Conservation (phyloP, 306 rosid genomes). For the Prunus mume region DNA sequence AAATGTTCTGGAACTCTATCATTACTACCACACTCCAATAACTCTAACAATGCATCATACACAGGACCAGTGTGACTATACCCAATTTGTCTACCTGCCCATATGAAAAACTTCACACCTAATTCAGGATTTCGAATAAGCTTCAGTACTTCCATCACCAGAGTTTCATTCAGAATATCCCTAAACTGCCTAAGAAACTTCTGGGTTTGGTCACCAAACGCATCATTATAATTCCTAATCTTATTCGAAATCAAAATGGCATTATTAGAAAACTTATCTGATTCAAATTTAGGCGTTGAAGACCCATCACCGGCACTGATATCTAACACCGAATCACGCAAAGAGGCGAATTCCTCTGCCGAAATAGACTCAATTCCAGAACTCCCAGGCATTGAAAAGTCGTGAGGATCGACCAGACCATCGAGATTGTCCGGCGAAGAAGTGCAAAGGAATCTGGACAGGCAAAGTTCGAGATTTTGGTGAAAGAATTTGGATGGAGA, state of each 20-base stretch:
- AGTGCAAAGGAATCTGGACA: constrained; percentile 22
- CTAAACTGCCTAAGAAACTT: constrained; percentile 62
- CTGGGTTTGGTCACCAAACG: constrained; percentile 43
- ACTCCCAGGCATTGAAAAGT: constrained; percentile 15
- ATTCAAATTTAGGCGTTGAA: constrained; percentile 11
- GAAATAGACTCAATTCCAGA: constrained; percentile 29
- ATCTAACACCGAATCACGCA: constrained; percentile 47
- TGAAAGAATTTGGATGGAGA: neutral
- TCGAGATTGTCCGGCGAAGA: constrained; percentile 42
- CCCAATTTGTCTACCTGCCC: constrained; percentile 82
- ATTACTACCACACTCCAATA: constrained; percentile 22
- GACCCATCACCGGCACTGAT: constrained; percentile 26
- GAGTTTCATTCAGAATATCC: constrained; percentile 36
- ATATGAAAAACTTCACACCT: constrained; percentile 62
- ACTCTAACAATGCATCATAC: constrained; percentile 50
- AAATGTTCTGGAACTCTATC: constrained; percentile 46
- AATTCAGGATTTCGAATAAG: constrained; percentile 38
- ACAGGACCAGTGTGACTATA: constrained; percentile 49
- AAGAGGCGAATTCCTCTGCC: constrained; percentile 45
- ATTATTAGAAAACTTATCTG: constrained; percentile 32
- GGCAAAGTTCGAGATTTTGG: constrained; percentile 1
- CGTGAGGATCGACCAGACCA: constrained; percentile 48
- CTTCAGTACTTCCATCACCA: constrained; percentile 57
- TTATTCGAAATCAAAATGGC: constrained; percentile 43
- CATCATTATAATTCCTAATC: constrained; percentile 30